phyloP scores from a whole-genome alignment of 2,329 filamentous ascomycete genomes.

The Botrytis pseudocinerea region DNA sequence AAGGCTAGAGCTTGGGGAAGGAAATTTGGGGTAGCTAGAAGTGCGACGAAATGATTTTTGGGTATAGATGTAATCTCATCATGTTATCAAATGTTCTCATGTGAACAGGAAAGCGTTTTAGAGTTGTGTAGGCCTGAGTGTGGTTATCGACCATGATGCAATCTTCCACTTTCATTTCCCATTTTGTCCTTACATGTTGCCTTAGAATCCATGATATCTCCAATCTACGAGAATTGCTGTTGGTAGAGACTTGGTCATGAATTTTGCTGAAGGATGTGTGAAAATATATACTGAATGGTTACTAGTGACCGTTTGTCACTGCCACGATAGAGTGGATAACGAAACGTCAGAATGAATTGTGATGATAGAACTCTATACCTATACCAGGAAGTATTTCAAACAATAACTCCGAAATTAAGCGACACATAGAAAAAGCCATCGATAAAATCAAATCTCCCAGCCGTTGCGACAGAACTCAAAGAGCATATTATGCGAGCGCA shows the following conservation, averaged over 20 bases:
- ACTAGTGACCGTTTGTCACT: not conserved
- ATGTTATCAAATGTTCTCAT: not conserved
- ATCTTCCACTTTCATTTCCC: not conserved
- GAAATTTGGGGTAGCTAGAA: constrained; percentile 11
- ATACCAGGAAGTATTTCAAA: not conserved
- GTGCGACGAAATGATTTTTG: not conserved
- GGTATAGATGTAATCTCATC: not conserved
- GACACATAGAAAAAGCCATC: not conserved
- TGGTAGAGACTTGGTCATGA: not conserved
- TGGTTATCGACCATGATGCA: not conserved
- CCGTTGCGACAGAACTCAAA: not conserved
- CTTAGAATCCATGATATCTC: not conserved
- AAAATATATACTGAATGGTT: not conserved
- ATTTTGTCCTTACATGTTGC: not conserved
- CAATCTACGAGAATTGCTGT: not conserved
- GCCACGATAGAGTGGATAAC: not conserved
- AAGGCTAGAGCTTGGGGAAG: constrained; percentile 13
- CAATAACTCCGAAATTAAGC: not conserved
- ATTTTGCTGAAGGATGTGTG: rapidly evolving
- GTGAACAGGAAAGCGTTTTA: not conserved
- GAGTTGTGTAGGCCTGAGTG: too few relatives aligned
- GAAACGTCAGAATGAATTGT: not conserved
- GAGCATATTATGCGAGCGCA: not conserved
- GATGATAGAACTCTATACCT: not conserved
- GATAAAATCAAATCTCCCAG: not conserved